These are phyloP conservation scores for Hypoxylon perforatum DNA, from an alignment of 495 filamentous ascomycete genomes.

Conservation along the genomic window DNA sequence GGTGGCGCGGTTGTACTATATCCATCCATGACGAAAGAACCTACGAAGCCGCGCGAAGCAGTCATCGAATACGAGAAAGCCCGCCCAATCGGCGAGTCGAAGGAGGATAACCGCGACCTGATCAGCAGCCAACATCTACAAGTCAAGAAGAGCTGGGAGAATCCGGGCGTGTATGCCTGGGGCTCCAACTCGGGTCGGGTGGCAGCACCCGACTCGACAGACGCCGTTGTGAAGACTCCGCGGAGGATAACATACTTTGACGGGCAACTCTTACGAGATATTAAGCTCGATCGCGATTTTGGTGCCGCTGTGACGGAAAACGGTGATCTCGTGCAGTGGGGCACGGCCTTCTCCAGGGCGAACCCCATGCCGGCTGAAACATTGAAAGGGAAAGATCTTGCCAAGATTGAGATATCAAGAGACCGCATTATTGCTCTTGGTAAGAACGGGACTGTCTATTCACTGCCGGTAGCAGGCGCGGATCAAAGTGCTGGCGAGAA, in stretches of 20 bases:
- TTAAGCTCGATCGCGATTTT: slow-evolving; percentile 84
- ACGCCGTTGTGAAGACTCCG: slow-evolving; percentile 80
- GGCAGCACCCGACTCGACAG: slow-evolving; percentile 83
- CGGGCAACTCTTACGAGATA: slow-evolving; percentile 82
- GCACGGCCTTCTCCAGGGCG: slow-evolving; percentile 71
- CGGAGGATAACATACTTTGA: slow-evolving; percentile 85
- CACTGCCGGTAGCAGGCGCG: slow-evolving; percentile 76
- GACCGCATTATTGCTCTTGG: slow-evolving; percentile 87
- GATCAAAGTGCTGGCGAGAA: slow-evolving; percentile 76
- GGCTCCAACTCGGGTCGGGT: slow-evolving; percentile 88
- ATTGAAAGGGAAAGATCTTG: slow-evolving; percentile 82
- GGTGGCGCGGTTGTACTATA: slow-evolving; percentile 39
- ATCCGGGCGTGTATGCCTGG: slow-evolving; percentile 93
- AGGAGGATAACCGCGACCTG: slow-evolving; percentile 76
- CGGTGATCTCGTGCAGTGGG: slow-evolving; percentile 94
- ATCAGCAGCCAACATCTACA: slow-evolving; percentile 83
- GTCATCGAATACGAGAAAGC: slow-evolving; percentile 70
- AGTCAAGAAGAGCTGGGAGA: slow-evolving; percentile 87
- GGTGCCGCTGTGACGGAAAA: slow-evolving; percentile 90
- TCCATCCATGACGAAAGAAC: slow-evolving; percentile 25
- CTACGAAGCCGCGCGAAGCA: slow-evolving; percentile 45
- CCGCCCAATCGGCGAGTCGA: slow-evolving; percentile 61
- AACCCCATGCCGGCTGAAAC: slow-evolving; percentile 70
- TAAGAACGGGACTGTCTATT: slow-evolving; percentile 84
- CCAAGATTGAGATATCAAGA: slow-evolving; percentile 74